phyloP scores from a whole-genome alignment of 306 rosid genomes.

The Chamaecrista fasciculata region DNA sequence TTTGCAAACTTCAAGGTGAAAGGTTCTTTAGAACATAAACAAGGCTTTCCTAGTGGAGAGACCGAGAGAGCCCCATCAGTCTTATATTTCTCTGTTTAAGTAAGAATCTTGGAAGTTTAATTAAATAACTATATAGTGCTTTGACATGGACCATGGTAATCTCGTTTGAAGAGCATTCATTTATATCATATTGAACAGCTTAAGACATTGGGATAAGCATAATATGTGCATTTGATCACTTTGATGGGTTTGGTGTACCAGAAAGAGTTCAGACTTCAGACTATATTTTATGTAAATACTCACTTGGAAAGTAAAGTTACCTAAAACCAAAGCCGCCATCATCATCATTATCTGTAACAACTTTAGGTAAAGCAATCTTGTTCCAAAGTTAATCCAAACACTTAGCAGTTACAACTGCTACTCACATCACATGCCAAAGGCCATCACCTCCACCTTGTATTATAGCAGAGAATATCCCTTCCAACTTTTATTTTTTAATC shows the following conservation, averaged over 20 bases:
- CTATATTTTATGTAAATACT: too few species aligned
- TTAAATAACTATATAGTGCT: conserved; percentile 29
- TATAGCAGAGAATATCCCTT: not conserved
- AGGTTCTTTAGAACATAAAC: conserved; percentile 28
- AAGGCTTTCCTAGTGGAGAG: not conserved
- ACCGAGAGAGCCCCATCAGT: conserved; percentile 4
- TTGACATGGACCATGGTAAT: conserved; percentile 23
- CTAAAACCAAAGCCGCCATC: conserved; percentile 35
- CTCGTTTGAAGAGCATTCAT: conserved; percentile 19
- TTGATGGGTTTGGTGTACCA: conserved; percentile 38
- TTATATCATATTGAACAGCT: conserved; percentile 1
- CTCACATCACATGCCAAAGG: conserved; percentile 1
- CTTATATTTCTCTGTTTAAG: not conserved
- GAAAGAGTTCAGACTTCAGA: conserved; percentile 23
- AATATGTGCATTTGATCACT: conserved; percentile 13
- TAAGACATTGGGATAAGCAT: conserved; percentile 9
- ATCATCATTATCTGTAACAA: conserved; percentile 2
- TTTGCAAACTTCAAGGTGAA: conserved; percentile 35
- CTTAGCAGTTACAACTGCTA: conserved; percentile 4
- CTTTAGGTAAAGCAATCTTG: conserved; percentile 38
- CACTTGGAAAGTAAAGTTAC: conserved; percentile 12
- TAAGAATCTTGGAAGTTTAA: not conserved
- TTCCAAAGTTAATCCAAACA: not conserved
- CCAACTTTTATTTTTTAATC: not conserved
- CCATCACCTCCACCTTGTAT: not conserved